A percentile compares a stretch with the other conserved stretches of the same genome.
These are phyloP conservation scores for Stachybotrys elegans DNA, from an alignment of 2,329 filamentous ascomycete genomes.

Conservation along the genomic window DNA sequence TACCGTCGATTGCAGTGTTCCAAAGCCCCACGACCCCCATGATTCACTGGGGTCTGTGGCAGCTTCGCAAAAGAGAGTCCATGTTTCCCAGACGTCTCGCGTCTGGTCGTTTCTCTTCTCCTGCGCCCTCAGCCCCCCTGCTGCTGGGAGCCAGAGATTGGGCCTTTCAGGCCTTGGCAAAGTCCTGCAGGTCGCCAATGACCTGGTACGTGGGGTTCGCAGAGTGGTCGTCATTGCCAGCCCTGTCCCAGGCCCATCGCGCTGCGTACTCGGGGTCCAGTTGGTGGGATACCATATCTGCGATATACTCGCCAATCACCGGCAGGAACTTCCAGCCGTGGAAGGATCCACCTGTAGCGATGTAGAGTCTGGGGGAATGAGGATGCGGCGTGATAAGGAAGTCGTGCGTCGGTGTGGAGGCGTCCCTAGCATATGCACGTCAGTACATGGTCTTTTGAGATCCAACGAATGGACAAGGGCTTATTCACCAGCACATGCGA, in stretches of 20 bases:
- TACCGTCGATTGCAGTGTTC: no score
- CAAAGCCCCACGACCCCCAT: no score
- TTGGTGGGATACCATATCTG: conserved; percentile 39
- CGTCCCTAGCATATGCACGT: conserved; percentile 43
- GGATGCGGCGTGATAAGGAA: conserved; percentile 53
- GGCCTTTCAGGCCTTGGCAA: no score
- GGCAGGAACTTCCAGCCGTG: conserved; percentile 63
- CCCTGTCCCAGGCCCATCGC: conserved; percentile 42
- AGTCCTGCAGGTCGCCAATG: conserved; percentile 34
- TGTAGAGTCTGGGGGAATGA: conserved; percentile 45
- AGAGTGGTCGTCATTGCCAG: conserved; percentile 33
- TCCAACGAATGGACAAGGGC: neutral
- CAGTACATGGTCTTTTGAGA: neutral
- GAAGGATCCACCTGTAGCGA: conserved; percentile 59
- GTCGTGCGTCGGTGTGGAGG: conserved; percentile 57
- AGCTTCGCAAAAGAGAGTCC: no score
- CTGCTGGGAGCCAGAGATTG: neutral
- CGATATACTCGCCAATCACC: conserved; percentile 55
- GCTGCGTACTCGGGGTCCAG: conserved; percentile 31
- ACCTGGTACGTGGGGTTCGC: conserved; percentile 38
- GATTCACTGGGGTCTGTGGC: no score
- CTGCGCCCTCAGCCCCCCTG: neutral
- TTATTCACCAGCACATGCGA: conserved; percentile 40
- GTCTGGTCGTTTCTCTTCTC: no score
- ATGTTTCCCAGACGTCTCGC: no score